Evolutionary conservation across 106 monocot species (phyloP), one percentile per base, ranked within the genome.

Genomic region (Triglochin maritima): DNA sequence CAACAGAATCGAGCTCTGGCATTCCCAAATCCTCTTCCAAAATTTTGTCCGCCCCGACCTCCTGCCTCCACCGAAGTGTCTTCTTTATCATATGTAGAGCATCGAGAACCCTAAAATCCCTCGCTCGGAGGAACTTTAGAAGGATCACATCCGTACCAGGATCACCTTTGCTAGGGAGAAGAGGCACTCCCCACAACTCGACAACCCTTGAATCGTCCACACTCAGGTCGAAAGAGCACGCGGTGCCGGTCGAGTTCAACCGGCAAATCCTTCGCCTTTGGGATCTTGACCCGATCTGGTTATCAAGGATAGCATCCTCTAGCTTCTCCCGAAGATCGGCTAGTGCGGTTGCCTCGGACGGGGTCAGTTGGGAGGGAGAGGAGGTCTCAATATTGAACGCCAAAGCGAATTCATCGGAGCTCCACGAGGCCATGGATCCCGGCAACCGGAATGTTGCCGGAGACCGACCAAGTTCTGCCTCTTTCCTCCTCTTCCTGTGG

Each of bases 151-250:
- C 76, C 29, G 85, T 83, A 50, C 71, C 41, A 2, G 67, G 63
- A 64, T 84, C 76, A 15, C 63, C 45, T 42, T 80, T 78, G 82
- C 82, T 82, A 0, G 83, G 83, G 2, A 79, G 61, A 17, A 90
- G 79, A 1, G 89, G 86, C 12, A 89, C 70, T 0, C 81, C 86
- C 86, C 89, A 86, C 7, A 88, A 59, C 5, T 69, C 66, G 9
- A 80, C 4, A 14, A 62, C 59, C 42, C 3, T 7, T 0, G 47
- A 4, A 46, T 2, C 4, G 13, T 67, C 49, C 41, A 65, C 61
- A 4, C 15, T 49, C 2, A 41, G 7, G 29, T 51, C 46, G 12
- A 13, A 15, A 51, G 10, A 15, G 47, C 7, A 13, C 14, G 17
- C 45, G 4, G 46, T 54, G 12, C 47, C 48, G 17, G 66, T 17